These are phyloP conservation scores for Calonectria multiphialidica DNA, from an alignment of 2,329 filamentous ascomycete genomes.

Conservation along the genomic window DNA sequence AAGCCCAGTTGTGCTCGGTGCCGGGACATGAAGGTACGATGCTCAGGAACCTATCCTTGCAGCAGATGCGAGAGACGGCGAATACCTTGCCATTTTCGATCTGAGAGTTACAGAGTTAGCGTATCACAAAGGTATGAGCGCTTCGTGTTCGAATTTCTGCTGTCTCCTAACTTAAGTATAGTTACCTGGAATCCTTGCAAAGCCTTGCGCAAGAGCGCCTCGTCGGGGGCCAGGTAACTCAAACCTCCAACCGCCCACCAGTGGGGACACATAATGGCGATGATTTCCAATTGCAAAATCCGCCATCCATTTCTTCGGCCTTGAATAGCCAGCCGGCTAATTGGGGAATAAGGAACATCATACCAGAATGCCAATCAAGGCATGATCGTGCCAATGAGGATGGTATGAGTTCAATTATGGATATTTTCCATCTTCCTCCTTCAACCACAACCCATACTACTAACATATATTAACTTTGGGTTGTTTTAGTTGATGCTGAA, in stretches of 20 bases:
- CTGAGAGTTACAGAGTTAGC: background rate
- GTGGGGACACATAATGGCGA: background rate
- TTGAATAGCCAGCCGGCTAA: background rate
- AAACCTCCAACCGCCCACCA: background rate
- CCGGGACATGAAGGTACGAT: background rate
- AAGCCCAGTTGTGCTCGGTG: background rate
- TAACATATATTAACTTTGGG: too few relatives aligned
- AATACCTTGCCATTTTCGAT: conserved; percentile 3
- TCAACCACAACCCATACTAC: too few relatives aligned
- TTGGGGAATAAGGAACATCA: background rate
- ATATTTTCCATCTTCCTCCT: too few relatives aligned
- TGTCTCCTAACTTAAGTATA: background rate
- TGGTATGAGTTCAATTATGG: too few relatives aligned
- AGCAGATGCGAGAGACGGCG: background rate
- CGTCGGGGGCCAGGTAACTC: background rate
- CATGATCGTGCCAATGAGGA: background rate
- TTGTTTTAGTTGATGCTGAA: background rate
- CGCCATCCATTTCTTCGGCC: background rate
- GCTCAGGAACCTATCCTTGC: background rate
- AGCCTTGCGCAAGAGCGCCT: background rate
- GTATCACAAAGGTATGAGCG: background rate
- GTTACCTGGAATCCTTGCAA: background rate
- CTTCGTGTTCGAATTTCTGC: too few relatives aligned
- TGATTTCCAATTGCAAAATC: background rate
- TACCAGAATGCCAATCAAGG: background rate